Conservation (phyloP, 345 rosid genomes). For the Eucalyptus cladocalyx region DNA sequence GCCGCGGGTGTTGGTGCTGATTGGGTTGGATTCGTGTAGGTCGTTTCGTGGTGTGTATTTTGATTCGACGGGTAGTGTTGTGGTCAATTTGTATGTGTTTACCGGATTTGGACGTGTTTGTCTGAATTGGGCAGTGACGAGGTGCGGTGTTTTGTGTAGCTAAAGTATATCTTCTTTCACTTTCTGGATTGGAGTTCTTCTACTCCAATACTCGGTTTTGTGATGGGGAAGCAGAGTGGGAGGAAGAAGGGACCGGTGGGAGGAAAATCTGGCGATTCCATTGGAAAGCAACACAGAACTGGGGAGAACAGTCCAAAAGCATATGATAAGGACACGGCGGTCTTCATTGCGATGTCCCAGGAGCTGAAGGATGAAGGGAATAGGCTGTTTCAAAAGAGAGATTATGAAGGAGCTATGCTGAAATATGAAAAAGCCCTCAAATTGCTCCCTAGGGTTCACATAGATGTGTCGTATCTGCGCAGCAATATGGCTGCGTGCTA, state of each 20-base stretch:
- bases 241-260: slow-evolving; percentile 26
- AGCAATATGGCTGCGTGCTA: slow-evolving; percentile 82
- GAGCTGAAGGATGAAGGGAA: slow-evolving; percentile 81
- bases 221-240: slow-evolving; percentile 39
- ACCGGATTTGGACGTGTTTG: not conserved
- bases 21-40: not conserved
- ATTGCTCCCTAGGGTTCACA: slow-evolving; percentile 58
- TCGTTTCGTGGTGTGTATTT: not conserved
- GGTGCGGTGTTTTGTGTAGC: not conserved
- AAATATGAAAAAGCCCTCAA: slow-evolving; percentile 76
- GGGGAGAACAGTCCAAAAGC: slow-evolving; percentile 14
- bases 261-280: slow-evolving; percentile 6
- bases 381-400: slow-evolving; percentile 70
- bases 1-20: not conserved
- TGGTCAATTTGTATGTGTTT: not conserved
- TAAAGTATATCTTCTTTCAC: not conserved
- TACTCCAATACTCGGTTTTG: not conserved
- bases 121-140: not conserved
- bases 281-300: slow-evolving; percentile 18
- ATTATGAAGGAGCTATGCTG: slow-evolving; percentile 58
- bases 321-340: slow-evolving; percentile 32
- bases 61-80: not conserved
- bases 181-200: not conserved
- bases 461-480: slow-evolving; percentile 49
- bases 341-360: slow-evolving; percentile 50